phyloP scores from a whole-genome alignment of 139 green algal genomes.

The Volvox africanus region DNA sequence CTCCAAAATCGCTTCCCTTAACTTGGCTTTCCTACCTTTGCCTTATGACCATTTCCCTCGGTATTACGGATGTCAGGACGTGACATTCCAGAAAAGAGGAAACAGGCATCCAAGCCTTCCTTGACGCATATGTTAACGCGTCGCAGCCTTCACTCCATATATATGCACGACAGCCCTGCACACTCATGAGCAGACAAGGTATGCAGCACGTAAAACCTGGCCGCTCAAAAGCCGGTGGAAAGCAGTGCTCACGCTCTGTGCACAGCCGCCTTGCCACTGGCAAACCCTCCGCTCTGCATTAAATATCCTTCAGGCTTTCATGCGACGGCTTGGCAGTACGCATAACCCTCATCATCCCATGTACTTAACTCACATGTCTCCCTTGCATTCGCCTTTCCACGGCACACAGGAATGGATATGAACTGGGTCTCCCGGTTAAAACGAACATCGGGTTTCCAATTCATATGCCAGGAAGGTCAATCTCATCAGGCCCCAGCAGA shows the following conservation, averaged over 20 bases:
- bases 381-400: too few species aligned
- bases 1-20: constrained; percentile 4
- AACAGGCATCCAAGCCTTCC: not conserved
- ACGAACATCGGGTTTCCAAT: not conserved
- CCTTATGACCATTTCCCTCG: not conserved
- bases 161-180: not conserved
- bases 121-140: not conserved
- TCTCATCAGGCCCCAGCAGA: constrained; percentile 2
- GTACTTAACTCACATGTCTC: too few species aligned
- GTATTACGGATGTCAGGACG: not conserved
- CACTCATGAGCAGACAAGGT: not conserved
- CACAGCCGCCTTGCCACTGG: not conserved
- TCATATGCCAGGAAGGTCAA: not conserved
- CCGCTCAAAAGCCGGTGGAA: not conserved
- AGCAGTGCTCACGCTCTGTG: constrained; percentile 10
- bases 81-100: not conserved
- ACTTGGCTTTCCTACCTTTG: not conserved
- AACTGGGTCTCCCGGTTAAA: too few species aligned
- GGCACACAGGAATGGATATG: too few species aligned
- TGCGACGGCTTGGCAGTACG: not conserved
- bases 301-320: constrained; percentile 3
- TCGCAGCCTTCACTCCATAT: too few species aligned
- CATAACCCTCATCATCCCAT: too few species aligned
- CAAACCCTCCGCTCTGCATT: not conserved
- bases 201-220: not conserved